Conservation (phyloP, 225 moss, liverwort and hornwort species). For the Bryoerythrophyllum caledonicum region DNA sequence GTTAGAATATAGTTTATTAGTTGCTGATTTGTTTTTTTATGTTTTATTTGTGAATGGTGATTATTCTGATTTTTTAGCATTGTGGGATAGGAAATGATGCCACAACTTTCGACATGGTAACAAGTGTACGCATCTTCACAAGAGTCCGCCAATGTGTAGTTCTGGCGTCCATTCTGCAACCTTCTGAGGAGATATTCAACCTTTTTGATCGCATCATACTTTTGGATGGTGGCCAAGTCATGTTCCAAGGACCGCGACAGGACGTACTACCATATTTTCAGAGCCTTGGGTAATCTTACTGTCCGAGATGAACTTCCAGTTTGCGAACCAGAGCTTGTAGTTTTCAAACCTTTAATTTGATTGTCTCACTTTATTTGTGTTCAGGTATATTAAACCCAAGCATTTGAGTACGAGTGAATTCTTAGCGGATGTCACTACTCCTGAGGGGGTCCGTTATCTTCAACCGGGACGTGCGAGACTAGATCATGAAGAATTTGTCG, state of each 20-base stretch:
- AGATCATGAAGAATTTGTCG: conserved; percentile 53
- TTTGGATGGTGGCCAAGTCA: conserved; percentile 65
- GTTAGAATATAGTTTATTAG: background rate
- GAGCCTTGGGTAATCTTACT: conserved; percentile 70
- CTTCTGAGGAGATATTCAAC: conserved; percentile 62
- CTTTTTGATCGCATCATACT: conserved; percentile 88
- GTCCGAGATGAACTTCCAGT: background rate
- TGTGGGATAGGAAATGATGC: conserved; percentile 55
- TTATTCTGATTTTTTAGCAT: conserved; percentile 3
- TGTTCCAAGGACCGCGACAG: conserved; percentile 92
- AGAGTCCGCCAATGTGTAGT: conserved; percentile 64
- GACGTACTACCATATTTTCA: conserved; percentile 87
- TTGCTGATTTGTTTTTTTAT: too few relatives aligned
- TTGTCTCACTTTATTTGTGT: conserved; percentile 21
- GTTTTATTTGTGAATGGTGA: background rate
- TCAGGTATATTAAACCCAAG: conserved; percentile 81
- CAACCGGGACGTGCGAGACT: conserved; percentile 64
- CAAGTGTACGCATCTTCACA: conserved; percentile 71
- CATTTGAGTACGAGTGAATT: conserved; percentile 75
- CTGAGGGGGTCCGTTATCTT: conserved; percentile 66
- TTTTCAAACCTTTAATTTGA: background rate
- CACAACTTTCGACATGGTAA: conserved; percentile 61
- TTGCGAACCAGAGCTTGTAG: conserved; percentile 14
- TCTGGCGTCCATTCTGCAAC: conserved; percentile 50
- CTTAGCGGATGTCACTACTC: conserved; percentile 80